Conservation (phyloP, 2,329 filamentous ascomycete genomes). For the Tolypocladium endophyticum region DNA sequence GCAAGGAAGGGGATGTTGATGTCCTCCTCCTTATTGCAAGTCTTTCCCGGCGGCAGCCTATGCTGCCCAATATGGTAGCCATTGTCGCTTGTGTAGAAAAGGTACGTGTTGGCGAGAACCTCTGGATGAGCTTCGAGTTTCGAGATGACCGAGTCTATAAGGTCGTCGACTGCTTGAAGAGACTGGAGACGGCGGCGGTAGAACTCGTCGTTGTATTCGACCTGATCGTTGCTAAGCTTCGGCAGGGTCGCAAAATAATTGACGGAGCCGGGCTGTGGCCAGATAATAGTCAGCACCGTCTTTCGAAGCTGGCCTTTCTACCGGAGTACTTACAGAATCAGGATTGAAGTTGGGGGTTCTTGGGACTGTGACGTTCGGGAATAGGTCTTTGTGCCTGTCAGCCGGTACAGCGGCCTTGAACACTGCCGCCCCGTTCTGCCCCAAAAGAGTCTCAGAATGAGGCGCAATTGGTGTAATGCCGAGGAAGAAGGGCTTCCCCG, state of each 20-base stretch:
- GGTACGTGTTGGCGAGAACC: constrained; percentile 51
- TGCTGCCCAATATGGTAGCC: constrained; percentile 52
- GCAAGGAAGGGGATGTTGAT: constrained; percentile 48
- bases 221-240: constrained; percentile 25
- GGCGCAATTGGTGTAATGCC: constrained; percentile 56
- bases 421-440: not conserved
- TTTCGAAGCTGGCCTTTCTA: too few species aligned
- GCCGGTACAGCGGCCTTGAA: constrained; percentile 46
- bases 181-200: constrained; percentile 40
- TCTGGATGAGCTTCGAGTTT: constrained; percentile 35
- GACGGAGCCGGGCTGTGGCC: constrained; percentile 22
- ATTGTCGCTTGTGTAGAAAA: constrained; percentile 51
- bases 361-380: constrained; percentile 48
- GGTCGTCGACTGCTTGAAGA: constrained; percentile 44
- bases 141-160: constrained; percentile 35
- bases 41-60: constrained; percentile 45
- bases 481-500: constrained; percentile 54
- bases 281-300: not conserved
- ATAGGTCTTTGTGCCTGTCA: constrained; percentile 51
- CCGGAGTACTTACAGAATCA: constrained; percentile 26
- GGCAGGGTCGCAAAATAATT: constrained; percentile 34
- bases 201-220: constrained; percentile 39
- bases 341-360: constrained; percentile 59
- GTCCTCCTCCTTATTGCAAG: constrained; percentile 48
- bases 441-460: constrained; percentile 39